Evolutionary conservation across 2,329 filamentous ascomycete genomes (phyloP), one percentile per base, ranked within the genome.

Genomic region (Colletotrichum melonis): DNA sequence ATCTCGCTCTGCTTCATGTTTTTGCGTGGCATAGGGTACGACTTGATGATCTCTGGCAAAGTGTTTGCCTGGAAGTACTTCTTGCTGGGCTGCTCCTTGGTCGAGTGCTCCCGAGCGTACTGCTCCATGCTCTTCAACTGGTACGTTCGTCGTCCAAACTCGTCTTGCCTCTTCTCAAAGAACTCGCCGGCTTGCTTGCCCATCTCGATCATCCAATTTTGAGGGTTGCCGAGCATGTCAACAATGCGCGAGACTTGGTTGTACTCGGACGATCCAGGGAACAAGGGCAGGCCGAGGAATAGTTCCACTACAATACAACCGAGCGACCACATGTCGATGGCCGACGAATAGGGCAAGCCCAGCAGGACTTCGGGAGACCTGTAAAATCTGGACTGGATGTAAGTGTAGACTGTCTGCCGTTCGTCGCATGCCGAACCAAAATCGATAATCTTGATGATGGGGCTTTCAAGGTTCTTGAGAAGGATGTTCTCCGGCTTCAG

Each of bases 361-460:
- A 99, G 87, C 49, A 99, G 84, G 14, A 99, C 97, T 82, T 99
- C 97, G 1, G 97, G 97, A 0, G 97, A 99, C 76, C 97, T 92
- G 84, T 99, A 99, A 84, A 99, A 99, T 78, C 97, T 90, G 11
- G 97, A 99, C 82, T 99, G 97, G 74, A 99, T 99, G 82, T 99
- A 99, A 6, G 97, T 99, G 83, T 99, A 99, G 32, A 99, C 97
- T 0, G 97, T 99, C 82, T 99, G 97, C 63, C 97, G 92, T 84
- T 99, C 97, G 82, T 99, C 97, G 82, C 97, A 99, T 16, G 97
- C 97, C 49, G 97, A 99, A 56, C 97, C 97, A 81, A 99, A 99
- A 88, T 99, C 97, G 82, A 99, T 99, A 79, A 99, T 98, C 84
- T 99, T 99, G 89, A 99, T 99, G 77, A 99, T 98, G 3, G 97